Base-by-base conservation (phyloP, 257 asterid genomes). In the Coffea eugenioides region DNA sequence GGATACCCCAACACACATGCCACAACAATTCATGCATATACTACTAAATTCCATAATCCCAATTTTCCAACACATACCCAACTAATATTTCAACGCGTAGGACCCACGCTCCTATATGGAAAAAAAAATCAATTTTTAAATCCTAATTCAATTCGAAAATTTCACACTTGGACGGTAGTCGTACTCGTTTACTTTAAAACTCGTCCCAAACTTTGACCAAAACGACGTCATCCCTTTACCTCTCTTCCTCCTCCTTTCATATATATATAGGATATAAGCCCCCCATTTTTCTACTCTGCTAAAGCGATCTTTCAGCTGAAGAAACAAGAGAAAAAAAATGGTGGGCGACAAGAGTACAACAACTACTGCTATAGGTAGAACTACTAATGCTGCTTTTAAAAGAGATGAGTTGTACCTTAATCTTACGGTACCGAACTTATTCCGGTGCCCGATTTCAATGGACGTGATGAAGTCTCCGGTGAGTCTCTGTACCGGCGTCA, bases 371-470 rank as follows among this genome's bases (percentile, higher is more conserved):
- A 71, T 69, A 15, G 56, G 62, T 46, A 52, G 31, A 61, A 59
- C 21, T 15, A 52, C 21, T 11, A 54, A 34, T 8, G 49, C 64
- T 54, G 43, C 67, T 8, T 11, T 64, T 64, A 85, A 81, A 78
- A 82, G 91, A 69, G 90, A 88, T 8, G 88, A 85, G 48, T 48
- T 93, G 81, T 84, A 82, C 90, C 76, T 80, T 14, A 56, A 69
- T 43, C 90, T 94, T 3, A 85, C 96, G 56, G 96, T 93, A 0
- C 98, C 98, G 6, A 87, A 71, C 41, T 81, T 86, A 49, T 93
- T 91, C 89, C 97, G 99, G 57, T 95, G 98, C 80, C 98, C 98
- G 77, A 95, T 95, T 27, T 95, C 98, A 0, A 90, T 95, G 98
- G 98, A 95, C 86, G 94, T 95, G 68, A 95, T 95, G 98, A 93